Conservation (phyloP, 2,329 filamentous ascomycete species). For the Dactylonectria estremocensis region DNA sequence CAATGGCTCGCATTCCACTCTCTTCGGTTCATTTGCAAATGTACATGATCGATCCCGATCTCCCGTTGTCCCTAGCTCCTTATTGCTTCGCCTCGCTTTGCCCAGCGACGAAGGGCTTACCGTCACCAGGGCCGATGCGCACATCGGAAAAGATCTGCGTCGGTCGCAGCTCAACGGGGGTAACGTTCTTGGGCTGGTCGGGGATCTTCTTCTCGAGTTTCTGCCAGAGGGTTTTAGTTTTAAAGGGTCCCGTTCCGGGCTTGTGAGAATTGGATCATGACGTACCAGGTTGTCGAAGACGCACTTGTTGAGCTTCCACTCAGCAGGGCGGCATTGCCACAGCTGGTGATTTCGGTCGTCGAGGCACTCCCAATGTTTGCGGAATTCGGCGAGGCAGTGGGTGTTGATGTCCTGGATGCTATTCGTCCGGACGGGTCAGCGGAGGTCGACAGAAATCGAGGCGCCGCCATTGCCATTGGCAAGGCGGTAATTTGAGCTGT, state of each 20-base stretch:
- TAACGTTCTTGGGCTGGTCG: constrained; percentile 77
- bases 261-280: constrained; percentile 37
- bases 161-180: constrained; percentile 81
- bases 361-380: constrained; percentile 93
- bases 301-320: constrained; percentile 94
- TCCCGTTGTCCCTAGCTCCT: constrained; percentile 36
- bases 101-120: constrained; percentile 59
- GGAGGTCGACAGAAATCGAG: background rate
- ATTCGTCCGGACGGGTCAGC: constrained; percentile 39
- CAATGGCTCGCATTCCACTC: constrained; percentile 40
- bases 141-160: constrained; percentile 74
- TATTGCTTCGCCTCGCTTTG: constrained; percentile 56
- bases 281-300: constrained; percentile 95
- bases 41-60: constrained; percentile 49
- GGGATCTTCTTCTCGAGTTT: constrained; percentile 87
- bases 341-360: constrained; percentile 98
- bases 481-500: background rate
- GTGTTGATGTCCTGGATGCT: constrained; percentile 97
- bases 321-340: constrained; percentile 91
- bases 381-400: constrained; percentile 92
- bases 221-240: constrained; percentile 59
- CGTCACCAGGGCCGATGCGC: constrained; percentile 59
- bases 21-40: constrained; percentile 52
- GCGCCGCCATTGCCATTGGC: constrained; percentile 5
- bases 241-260: too few species aligned